Base-by-base conservation (phyloP, 1,284 basidiomycete genomes). In the Sanguinoderma infundibulare region DNA sequence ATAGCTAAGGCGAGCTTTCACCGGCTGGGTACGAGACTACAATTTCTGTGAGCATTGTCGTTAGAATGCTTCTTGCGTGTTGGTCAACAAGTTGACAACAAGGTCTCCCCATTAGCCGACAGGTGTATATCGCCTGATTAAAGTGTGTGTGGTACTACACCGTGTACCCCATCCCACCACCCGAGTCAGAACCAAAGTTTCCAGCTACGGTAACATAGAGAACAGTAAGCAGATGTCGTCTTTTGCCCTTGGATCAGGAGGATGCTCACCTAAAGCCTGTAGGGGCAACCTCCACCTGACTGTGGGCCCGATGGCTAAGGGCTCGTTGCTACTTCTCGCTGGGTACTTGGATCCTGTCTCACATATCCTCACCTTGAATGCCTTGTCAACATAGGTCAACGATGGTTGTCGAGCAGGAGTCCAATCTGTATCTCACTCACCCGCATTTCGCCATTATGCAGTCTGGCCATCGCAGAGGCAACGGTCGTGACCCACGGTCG, bases 381-480 rank as follows among this genome's bases (percentile, higher is more conserved):
- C 49, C 7, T n/a, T 51, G 8, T 22, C 32, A 30, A 34, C 32
- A n/a, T 8, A 51, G 35, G 12, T 34, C 35, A 32, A 51, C 49
- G 32, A 36, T 55, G 55, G 55, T 56, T n/a, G n/a, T n/a, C n/a
- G n/a, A n/a, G n/a, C n/a, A n/a, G n/a, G 44, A 20, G 55, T 42
- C 39, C 30, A 12, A n/a, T 9, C 46, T 15, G 8, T 34, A 22
- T 28, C 20, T 47, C 20, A 51, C 20, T n/a, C 12, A 3, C 30
- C 12, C 5, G 6, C 44, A 49, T 44, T 10, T 32, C 2, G 42
- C 34, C 20, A 28, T n/a, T 56, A 26, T 42, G 38, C 46, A 44
- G 44, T 26, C 28, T 56, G 9, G n/a, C 32, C 17, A 8, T 28
- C 7, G 44, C 22, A 1, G 55, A 56, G 44, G 55, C 55, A 7